phyloP scores from a whole-genome alignment of 768 basidiomycete species.

The Leccinum longicurvipes region DNA sequence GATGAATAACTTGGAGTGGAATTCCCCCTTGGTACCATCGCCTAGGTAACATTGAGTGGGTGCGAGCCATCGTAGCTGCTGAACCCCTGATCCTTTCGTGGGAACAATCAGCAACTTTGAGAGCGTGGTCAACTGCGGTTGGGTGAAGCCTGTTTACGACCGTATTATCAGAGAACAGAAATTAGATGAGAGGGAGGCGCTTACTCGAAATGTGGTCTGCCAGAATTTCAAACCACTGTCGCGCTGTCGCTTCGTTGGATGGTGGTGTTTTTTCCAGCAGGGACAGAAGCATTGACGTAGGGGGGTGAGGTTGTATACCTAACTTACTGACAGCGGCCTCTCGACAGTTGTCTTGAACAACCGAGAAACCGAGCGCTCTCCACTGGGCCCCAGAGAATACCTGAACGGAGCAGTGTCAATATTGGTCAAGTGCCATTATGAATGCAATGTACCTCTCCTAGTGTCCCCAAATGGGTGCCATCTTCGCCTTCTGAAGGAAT shows the following conservation, averaged over 20 bases:
- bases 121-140: slow-evolving; percentile 52
- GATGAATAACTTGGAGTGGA: slow-evolving; percentile 79
- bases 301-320: slow-evolving; percentile 67
- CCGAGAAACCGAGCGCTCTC: slow-evolving; percentile 71
- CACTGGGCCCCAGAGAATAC: slow-evolving; percentile 70
- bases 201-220: slow-evolving; percentile 59
- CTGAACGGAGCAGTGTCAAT: slow-evolving; percentile 32
- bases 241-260: slow-evolving; percentile 48
- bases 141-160: slow-evolving; percentile 50
- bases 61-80: slow-evolving; percentile 44
- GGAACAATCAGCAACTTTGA: slow-evolving; percentile 69
- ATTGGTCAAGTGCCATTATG: background rate
- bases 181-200: slow-evolving; percentile 16
- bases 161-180: slow-evolving; percentile 3
- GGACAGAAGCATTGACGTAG: slow-evolving; percentile 54
- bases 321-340: slow-evolving; percentile 59
- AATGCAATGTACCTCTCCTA: slow-evolving; percentile 50
- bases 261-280: slow-evolving; percentile 62
- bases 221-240: slow-evolving; percentile 65
- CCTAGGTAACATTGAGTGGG: slow-evolving; percentile 73
- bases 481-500: slow-evolving; percentile 67
- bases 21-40: slow-evolving; percentile 46
- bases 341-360: slow-evolving; percentile 53
- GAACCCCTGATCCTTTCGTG: slow-evolving; percentile 33
- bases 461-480: slow-evolving; percentile 54